phyloP scores from a whole-genome alignment of 2,329 filamentous ascomycete genomes.

The Sarocladiaceae sp. region DNA sequence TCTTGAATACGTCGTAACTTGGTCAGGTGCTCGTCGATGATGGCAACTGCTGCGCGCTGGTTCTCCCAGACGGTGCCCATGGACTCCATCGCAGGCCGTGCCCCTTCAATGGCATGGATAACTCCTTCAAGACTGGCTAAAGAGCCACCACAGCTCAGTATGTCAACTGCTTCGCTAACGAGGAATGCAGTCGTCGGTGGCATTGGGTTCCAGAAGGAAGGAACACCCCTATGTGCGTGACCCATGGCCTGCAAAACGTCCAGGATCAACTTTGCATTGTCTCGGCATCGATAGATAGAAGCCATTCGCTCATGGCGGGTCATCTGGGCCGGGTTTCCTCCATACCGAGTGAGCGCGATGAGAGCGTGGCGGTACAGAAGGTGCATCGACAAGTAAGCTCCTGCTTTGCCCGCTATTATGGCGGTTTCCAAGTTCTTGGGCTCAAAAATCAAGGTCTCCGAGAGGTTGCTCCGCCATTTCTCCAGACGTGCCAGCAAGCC shows the following conservation, averaged over 20 bases:
- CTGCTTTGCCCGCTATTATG: conserved; percentile 47
- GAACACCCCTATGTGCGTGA: conserved; percentile 26
- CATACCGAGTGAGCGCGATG: conserved; percentile 62
- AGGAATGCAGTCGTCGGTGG: conserved; percentile 61
- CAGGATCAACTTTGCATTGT: conserved; percentile 50
- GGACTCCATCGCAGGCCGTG: conserved; percentile 50
- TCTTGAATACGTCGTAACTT: conserved; percentile 29
- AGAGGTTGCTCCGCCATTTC: conserved; percentile 55
- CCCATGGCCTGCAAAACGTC: conserved; percentile 40
- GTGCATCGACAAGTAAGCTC: conserved; percentile 61
- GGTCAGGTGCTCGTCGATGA: conserved; percentile 36
- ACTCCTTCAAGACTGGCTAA: conserved; percentile 46
- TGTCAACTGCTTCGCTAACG: conserved; percentile 61
- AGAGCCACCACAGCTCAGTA: conserved; percentile 57
- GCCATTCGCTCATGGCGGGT: conserved; percentile 34
- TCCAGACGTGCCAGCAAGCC: conserved; percentile 47
- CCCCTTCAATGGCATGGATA: conserved; percentile 50
- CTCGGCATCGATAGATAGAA: conserved; percentile 43
- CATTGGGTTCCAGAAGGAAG: conserved; percentile 35
- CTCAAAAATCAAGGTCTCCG: conserved; percentile 49
- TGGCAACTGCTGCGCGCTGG: conserved; percentile 44
- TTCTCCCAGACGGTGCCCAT: conserved; percentile 57
- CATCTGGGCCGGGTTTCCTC: conserved; percentile 34
- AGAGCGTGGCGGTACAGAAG: conserved; percentile 61
- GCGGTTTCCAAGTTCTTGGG: conserved; percentile 53